Base-by-base conservation (phyloP, 345 rosid genomes). In the Orychophragmus violaceus region DNA sequence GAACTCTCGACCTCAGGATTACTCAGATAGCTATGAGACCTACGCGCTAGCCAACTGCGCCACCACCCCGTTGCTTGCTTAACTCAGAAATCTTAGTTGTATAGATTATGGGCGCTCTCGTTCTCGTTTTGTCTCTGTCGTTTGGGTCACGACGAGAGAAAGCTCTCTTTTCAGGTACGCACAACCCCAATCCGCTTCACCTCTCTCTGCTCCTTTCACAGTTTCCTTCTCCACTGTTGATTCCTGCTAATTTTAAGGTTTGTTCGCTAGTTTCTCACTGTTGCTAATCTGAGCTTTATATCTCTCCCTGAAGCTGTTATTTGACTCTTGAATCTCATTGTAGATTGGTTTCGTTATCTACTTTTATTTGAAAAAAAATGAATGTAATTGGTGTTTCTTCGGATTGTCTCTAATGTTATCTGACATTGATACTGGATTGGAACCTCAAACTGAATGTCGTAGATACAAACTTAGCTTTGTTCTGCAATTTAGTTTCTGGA, bases 41-140 rank as follows among this genome's bases (percentile, higher is more conserved):
- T 80, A 76, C 89, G 89, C 85, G 94, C 94, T 85, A 85, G 84
- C 85, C 96, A 87, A 84, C 91, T 85, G 89, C 96, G 89, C 91
- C 88, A 80, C 89, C 89, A 84, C 87, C 93, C 90, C 89, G 14
- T 54, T 17, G 39, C 10, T 29, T 3, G 0, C 0, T 8, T 2
- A 0, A 0, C 6, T 14, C 13, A 1, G 33, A 52, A n/a, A 25
- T 3, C 0, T 0, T 6, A 0, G 1, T 0, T 84, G 6, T 50
- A 24, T 9, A 9, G 7, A 4, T 0, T 0, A 28, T 28, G 0
- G 4, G 2, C 9, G 18, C 35, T 22, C 3, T 64, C 17, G 12
- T 52, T 41, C n/a, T 2, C 11, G 21, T 65, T 8, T 48, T 4
- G 44, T 30, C 67, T 30, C 23, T 37, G 61, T 28, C 71, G 6